These are phyloP conservation scores for Coemansia sp. DNA, from an alignment of 192 early-diverging fungal genomes.

Conservation along the genomic window DNA sequence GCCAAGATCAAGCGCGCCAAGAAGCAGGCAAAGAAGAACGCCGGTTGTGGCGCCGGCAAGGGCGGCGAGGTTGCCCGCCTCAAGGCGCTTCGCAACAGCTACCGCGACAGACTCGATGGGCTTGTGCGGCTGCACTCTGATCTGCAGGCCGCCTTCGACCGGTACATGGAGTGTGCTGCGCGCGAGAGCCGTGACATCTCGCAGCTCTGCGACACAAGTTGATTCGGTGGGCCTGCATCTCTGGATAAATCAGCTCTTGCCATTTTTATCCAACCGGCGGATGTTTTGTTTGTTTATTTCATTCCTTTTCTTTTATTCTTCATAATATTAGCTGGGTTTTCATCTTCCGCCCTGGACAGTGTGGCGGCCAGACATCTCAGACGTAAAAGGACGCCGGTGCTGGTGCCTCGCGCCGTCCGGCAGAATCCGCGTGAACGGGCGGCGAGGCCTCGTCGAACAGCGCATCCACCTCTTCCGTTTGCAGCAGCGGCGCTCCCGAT, in stretches of 20 bases:
- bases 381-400: constrained; percentile 31
- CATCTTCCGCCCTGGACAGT: neutral
- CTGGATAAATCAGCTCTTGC: neutral
- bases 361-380: no score
- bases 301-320: constrained; percentile 9
- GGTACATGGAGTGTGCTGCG: constrained; percentile 43
- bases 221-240: neutral
- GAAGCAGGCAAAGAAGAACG: constrained; percentile 3
- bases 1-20: constrained; percentile 32
- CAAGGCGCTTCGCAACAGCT: constrained; percentile 31
- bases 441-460: constrained; percentile 17
- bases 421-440: neutral
- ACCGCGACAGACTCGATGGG: constrained; percentile 29
- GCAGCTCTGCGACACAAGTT: neutral
- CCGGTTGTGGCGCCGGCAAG: neutral
- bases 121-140: constrained; percentile 29
- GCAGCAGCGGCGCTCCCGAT: neutral
- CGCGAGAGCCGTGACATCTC: constrained; percentile 45
- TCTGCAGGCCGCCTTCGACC: constrained; percentile 22
- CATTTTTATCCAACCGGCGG: no score
- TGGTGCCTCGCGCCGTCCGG: constrained; percentile 14
- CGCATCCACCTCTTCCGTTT: constrained; percentile 8
- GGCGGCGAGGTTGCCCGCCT: constrained; percentile 12
- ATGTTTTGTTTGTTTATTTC: constrained; percentile 1
- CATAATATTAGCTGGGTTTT: neutral